Base-by-base conservation (phyloP, 148 eudicot genomes). In the Mesembryanthemum crystallinum region DNA sequence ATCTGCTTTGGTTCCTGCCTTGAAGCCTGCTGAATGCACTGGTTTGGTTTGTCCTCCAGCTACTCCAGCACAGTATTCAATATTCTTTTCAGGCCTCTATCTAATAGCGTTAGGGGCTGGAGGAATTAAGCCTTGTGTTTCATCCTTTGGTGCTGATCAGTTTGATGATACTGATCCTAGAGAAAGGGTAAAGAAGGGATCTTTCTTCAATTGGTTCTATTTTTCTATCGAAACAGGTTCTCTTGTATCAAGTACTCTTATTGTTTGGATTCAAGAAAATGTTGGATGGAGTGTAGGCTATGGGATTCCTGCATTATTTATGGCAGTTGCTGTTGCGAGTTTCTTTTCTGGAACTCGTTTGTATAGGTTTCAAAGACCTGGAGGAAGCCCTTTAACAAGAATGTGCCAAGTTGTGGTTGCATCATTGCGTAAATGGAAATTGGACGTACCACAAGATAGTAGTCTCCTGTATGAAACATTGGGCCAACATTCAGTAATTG, bases 71-170 rank as follows among this genome's bases (percentile, higher is more conserved):
- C 87, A 89, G 54, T 78, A 83, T 69, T 72, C 72, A 33, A n/a
- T 85, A 47, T 78, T 85, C 78, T 82, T 74, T 74, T 66, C 55
- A 20, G 88, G 83, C 59, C 80, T 85, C 6, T 85, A 85, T 76
- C 77, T 85, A 60, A 82, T 85, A 76, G 83, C 85, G n/a, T 64
- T 85, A n/a, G 88, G 83, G 58, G 77, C 83, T 27, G 88, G 88
- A 28, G 88, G 88, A 59, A 86, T 83, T 61, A 86, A 83, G 61
- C 84, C 88, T 0, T 82, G 88, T 55, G 86, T 85, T 80, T 82
- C 88, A 30, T 78, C 88, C 13, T 81, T 86, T 35, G 88, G 88
- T 24, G 85, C 88, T 8, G 87, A 85, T 79, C 87, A 85, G 69
- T 85, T 85, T 71, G 85, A 85, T 47, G 85, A 82, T 55, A 85